Percentiles rank a stretch among this genome's conserved stretches.
Conservation (phyloP, 2,329 filamentous ascomycete species). For the Monilinia aucupariae region DNA sequence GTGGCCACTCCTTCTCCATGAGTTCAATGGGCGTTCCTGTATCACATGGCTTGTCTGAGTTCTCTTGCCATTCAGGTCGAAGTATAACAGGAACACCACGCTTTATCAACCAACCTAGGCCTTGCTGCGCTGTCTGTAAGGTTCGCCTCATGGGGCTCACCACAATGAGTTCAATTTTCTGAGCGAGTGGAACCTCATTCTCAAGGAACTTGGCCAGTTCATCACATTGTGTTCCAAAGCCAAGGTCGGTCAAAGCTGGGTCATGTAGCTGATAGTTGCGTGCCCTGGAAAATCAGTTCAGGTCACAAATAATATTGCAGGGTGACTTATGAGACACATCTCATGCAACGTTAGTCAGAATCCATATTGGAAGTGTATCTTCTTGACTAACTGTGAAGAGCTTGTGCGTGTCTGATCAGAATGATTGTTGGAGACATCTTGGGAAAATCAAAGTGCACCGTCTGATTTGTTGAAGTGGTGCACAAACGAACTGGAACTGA, state of each 20-base stretch:
- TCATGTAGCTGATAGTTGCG: conserved; percentile 30
- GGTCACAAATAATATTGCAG: conserved; percentile 16
- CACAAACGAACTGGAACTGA: neutral
- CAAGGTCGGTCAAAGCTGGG: conserved; percentile 27
- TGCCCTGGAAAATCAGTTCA: conserved; percentile 23
- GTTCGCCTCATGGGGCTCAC: conserved; percentile 34
- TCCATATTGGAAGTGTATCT: neutral
- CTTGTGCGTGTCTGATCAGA: conserved; percentile 41
- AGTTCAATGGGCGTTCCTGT: conserved; percentile 27
- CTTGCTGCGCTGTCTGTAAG: conserved; percentile 32
- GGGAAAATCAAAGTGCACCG: neutral
- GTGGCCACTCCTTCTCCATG: conserved; percentile 33
- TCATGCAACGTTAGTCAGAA: conserved; percentile 19
- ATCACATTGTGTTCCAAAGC: conserved; percentile 26
- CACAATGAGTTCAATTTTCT: conserved; percentile 34
- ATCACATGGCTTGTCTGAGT: conserved; percentile 33
- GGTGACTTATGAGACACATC: conserved; percentile 33
- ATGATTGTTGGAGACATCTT: conserved; percentile 40
- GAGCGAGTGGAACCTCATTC: conserved; percentile 30
- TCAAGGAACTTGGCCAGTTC: conserved; percentile 28
- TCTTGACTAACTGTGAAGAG: conserved; percentile 37
- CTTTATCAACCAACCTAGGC: conserved; percentile 33
- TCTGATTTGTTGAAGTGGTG: neutral
- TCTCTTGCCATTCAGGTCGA: conserved; percentile 34
- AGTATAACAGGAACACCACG: conserved; percentile 30